phyloP scores from a whole-genome alignment of 2,329 filamentous ascomycete genomes.

The Ascochyta pisi region DNA sequence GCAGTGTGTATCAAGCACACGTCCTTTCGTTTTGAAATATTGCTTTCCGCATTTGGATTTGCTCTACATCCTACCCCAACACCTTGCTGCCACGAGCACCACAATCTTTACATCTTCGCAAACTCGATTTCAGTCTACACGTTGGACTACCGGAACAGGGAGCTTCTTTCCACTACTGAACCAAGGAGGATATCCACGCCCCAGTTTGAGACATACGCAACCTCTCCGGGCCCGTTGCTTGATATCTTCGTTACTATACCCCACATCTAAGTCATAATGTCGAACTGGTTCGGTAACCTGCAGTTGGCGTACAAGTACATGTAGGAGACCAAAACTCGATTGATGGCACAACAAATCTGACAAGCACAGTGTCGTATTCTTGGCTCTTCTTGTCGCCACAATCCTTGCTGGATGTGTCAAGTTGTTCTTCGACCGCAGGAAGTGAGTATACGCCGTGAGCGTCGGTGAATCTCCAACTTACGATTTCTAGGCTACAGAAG shows the following conservation, averaged over 20 bases:
- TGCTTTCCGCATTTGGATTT: slow-evolving; percentile 21
- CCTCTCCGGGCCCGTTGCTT: background rate
- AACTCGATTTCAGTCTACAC: background rate
- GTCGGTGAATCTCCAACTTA: slow-evolving; percentile 16
- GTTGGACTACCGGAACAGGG: background rate
- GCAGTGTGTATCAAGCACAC: slow-evolving; percentile 43
- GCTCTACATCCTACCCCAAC: slow-evolving; percentile 21
- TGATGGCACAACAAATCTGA: slow-evolving; percentile 12
- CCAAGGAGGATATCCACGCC: background rate
- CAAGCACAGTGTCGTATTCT: slow-evolving; percentile 43
- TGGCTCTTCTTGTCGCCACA: slow-evolving; percentile 37
- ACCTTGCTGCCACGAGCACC: background rate
- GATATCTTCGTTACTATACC: background rate
- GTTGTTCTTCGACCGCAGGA: slow-evolving; percentile 44
- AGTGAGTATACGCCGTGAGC: slow-evolving; percentile 30
- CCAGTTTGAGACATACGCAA: background rate
- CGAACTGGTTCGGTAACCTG: slow-evolving; percentile 45
- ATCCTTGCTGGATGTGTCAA: slow-evolving; percentile 45
- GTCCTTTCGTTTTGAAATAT: slow-evolving; percentile 42
- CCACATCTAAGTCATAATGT: slow-evolving; percentile 29
- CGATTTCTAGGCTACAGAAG: slow-evolving; percentile 37
- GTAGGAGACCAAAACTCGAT: slow-evolving; percentile 24
- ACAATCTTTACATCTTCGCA: background rate
- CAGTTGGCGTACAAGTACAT: slow-evolving; percentile 48
- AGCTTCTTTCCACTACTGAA: background rate